Conservation (phyloP, 2,329 filamentous ascomycete species). For the Colletotrichum tanaceti region DNA sequence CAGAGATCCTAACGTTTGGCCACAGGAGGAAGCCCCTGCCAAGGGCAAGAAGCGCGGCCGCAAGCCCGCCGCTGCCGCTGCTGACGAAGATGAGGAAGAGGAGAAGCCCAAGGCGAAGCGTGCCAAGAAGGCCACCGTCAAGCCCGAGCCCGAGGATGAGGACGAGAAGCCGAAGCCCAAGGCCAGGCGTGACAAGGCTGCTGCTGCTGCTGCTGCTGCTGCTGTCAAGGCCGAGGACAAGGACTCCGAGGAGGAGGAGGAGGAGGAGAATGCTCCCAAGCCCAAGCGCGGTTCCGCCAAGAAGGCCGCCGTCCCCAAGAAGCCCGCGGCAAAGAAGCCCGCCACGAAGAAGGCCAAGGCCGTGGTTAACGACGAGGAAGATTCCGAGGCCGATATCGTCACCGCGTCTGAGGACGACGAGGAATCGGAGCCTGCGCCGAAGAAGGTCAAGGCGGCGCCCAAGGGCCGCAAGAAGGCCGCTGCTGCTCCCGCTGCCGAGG, state of each 20-base stretch:
- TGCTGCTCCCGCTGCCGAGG: constrained; percentile 32
- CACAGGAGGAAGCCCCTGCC: constrained; percentile 43
- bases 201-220: constrained; percentile 41
- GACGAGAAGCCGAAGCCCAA: constrained; percentile 43
- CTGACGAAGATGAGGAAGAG: constrained; percentile 41
- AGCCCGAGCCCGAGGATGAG: constrained; percentile 44
- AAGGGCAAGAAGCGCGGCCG: constrained; percentile 41
- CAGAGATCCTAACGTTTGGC: constrained; percentile 34
- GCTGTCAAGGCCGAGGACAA: constrained; percentile 43
- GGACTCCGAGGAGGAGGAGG: constrained; percentile 43
- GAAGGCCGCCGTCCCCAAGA: constrained; percentile 36
- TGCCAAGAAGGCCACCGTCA: constrained; percentile 41
- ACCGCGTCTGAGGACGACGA: constrained; percentile 7
- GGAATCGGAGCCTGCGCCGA: constrained; percentile 23
- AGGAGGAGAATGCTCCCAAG: constrained; percentile 42
- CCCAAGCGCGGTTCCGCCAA: constrained; percentile 39
- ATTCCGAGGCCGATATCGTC: constrained; percentile 39
- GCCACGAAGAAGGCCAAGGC: constrained; percentile 32
- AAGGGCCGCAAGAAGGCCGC: constrained; percentile 38
- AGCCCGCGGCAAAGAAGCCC: constrained; percentile 41
- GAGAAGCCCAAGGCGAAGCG: constrained; percentile 50
- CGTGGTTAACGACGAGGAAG: constrained; percentile 35
- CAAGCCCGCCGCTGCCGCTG: constrained; percentile 38
- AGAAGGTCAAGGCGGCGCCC: constrained; percentile 22
- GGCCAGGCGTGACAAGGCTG: constrained; percentile 40